A percentile compares a stretch with the other conserved stretches of the same genome.
These are phyloP conservation scores for Myrica gale DNA, from an alignment of 306 rosid species.

Conservation along the genomic window DNA sequence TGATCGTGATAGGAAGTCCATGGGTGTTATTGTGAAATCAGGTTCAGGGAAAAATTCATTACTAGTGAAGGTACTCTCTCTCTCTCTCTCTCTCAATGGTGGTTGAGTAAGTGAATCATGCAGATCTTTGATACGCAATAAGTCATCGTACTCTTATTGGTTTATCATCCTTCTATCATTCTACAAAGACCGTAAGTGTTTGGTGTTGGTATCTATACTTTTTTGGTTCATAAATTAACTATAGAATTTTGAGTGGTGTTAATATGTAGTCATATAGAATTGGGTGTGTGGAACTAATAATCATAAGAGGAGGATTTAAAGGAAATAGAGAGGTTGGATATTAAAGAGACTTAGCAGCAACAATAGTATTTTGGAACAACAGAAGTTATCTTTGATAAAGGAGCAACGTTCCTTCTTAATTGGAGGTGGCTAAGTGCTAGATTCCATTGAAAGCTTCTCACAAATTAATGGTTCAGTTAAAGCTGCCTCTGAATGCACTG, in stretches of 20 bases:
- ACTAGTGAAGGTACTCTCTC: slow-evolving; percentile 68
- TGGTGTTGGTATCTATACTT: too few relatives aligned
- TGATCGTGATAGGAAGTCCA: slow-evolving; percentile 86
- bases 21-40: slow-evolving; percentile 74
- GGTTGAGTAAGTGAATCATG: neutral
- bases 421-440: neutral
- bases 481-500: neutral
- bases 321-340: neutral
- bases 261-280: neutral
- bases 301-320: neutral
- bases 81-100: neutral
- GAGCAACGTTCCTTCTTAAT: neutral
- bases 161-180: neutral
- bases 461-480: neutral
- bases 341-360: neutral
- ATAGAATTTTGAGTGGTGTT: neutral
- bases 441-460: neutral
- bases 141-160: neutral
- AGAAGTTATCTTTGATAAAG: neutral
- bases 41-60: slow-evolving; percentile 50
- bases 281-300: neutral
- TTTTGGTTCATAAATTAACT: too few relatives aligned
- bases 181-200: too few relatives aligned
- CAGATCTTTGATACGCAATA: neutral
- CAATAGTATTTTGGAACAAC: neutral